Evolutionary conservation across 192 early-diverging fungal species (phyloP).

Genomic region (Umbelopsis isabellina): DNA sequence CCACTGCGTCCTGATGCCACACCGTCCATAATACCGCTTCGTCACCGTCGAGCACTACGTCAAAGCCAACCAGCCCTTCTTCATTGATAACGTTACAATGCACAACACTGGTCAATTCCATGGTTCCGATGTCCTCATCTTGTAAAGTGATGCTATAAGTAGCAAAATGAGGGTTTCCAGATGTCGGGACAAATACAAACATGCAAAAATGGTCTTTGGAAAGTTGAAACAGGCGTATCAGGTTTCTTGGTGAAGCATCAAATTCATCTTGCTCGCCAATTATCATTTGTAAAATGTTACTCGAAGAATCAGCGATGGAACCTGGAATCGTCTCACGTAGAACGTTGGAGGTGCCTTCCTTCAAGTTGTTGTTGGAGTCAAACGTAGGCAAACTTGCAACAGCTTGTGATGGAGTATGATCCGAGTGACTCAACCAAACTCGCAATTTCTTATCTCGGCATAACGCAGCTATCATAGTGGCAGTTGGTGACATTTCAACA

Average conservation of each 20-base stretch:
- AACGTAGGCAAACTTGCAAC: background rate
- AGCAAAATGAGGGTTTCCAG: background rate
- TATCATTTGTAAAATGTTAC: background rate
- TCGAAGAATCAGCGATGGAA: background rate
- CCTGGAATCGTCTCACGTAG: constrained; percentile 4
- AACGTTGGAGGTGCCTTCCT: background rate
- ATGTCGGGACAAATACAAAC: background rate
- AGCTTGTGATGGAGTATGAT: constrained; percentile 5
- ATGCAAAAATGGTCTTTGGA: background rate
- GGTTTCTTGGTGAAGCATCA: background rate
- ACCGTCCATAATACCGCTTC: background rate
- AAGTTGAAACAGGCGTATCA: background rate
- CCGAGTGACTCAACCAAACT: background rate
- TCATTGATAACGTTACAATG: background rate
- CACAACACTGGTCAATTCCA: background rate
- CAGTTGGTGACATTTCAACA: background rate
- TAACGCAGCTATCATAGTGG: background rate
- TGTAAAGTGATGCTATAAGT: background rate
- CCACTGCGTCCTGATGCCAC: background rate
- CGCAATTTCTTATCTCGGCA: constrained; percentile 1
- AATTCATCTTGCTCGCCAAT: background rate
- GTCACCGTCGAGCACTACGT: background rate
- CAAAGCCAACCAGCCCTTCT: constrained; percentile 4
- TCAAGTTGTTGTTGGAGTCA: background rate
- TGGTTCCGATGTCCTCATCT: background rate